Evolutionary conservation across 352 stramenopile species (phyloP).

Genomic region (Phytophthora niederhauseri): DNA sequence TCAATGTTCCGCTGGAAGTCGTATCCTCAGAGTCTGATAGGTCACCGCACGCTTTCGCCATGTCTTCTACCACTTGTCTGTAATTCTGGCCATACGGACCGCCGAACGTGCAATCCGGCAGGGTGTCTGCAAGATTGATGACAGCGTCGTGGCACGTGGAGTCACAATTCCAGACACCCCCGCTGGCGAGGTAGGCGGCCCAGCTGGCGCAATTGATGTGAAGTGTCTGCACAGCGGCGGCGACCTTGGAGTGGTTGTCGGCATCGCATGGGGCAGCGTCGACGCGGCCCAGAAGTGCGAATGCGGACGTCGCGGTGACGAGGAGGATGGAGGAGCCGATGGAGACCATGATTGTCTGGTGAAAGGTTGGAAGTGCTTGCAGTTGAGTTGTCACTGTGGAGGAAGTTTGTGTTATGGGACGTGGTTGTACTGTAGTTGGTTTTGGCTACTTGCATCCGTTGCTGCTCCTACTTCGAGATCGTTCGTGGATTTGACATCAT

Average conservation of each 20-base stretch:
- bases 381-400: neutral
- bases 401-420: neutral
- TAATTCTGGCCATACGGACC: slow-evolving; percentile 24
- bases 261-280: neutral
- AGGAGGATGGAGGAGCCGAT: neutral
- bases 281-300: neutral
- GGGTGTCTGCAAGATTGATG: slow-evolving; percentile 12
- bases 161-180: slow-evolving; percentile 20
- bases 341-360: neutral
- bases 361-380: neutral
- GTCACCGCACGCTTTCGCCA: slow-evolving; percentile 1
- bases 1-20: neutral
- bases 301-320: neutral
- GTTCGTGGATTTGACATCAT: no score
- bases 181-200: slow-evolving; percentile 17
- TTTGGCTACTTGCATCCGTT: no score
- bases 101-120: slow-evolving; percentile 18
- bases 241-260: slow-evolving; percentile 8
- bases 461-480: no score
- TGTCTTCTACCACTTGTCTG: slow-evolving; percentile 11
- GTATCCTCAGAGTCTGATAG: neutral
- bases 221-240: slow-evolving; percentile 4
- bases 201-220: slow-evolving; percentile 16
- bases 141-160: slow-evolving; percentile 17
- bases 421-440: neutral